phyloP scores from a whole-genome alignment of 192 early-diverging fungal species.

The Entomortierella chlamydospora region DNA sequence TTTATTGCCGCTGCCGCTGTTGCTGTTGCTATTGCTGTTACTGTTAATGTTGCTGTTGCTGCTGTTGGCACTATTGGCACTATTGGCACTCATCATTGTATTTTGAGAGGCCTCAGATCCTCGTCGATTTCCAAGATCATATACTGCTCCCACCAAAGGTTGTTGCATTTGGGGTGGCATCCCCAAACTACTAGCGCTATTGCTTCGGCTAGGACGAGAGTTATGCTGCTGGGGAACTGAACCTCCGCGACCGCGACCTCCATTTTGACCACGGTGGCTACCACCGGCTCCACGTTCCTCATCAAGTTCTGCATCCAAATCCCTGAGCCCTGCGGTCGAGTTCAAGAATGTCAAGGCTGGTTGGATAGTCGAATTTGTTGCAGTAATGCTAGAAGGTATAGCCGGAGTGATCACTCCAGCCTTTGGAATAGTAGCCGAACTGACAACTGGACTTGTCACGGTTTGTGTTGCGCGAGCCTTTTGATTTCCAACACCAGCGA shows the following conservation, averaged over 20 bases:
- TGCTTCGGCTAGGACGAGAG: constrained; percentile 10
- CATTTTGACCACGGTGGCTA: neutral
- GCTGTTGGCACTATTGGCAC: constrained; percentile 1
- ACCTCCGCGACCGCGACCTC: neutral
- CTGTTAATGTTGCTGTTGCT: neutral
- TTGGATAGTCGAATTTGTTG: neutral
- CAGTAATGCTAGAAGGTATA: neutral
- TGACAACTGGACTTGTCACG: neutral
- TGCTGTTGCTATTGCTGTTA: neutral
- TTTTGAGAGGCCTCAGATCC: constrained; percentile 23
- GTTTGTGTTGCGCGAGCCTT: neutral
- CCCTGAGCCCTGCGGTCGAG: constrained; percentile 27
- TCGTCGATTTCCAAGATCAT: constrained; percentile 5
- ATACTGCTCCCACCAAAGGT: neutral
- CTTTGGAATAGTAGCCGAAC: no score
- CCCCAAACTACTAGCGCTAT: neutral
- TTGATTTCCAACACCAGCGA: no score
- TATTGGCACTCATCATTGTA: constrained; percentile 13
- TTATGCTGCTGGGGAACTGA: neutral
- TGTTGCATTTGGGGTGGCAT: neutral
- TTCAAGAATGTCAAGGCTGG: constrained; percentile 15
- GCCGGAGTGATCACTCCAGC: neutral
- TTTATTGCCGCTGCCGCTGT: neutral
- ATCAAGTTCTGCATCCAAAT: neutral
- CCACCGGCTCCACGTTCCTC: neutral